phyloP scores from a whole-genome alignment of 208 protist species.

The Leptomonas seymouri region DNA sequence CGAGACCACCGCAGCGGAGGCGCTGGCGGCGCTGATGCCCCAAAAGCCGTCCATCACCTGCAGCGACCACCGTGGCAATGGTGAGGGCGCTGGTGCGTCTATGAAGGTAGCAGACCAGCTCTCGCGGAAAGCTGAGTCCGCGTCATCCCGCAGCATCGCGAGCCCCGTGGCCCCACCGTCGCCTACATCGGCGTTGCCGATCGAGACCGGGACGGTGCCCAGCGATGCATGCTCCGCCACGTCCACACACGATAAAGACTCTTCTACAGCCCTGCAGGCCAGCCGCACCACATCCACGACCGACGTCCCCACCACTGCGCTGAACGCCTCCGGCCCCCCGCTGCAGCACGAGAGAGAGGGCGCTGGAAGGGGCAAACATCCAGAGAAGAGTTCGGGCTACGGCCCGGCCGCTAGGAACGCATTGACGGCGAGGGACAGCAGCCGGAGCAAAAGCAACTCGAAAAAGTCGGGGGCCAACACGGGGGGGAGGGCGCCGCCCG shows the following conservation, averaged over 20 bases:
- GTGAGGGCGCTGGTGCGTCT: background rate
- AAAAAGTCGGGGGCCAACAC: background rate
- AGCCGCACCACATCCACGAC: too few relatives aligned
- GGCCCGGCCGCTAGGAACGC: too few relatives aligned
- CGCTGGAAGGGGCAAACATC: background rate
- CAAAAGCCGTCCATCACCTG: background rate
- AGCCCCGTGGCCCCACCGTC: conserved; percentile 7
- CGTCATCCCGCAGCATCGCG: conserved; percentile 8
- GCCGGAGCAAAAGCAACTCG: background rate
- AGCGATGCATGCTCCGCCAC: too few relatives aligned
- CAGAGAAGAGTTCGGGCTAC: too few relatives aligned
- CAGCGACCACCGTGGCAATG: background rate
- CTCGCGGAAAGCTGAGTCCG: background rate
- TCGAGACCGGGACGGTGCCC: background rate
- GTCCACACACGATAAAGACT: too few relatives aligned
- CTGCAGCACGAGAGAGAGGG: background rate
- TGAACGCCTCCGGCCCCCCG: background rate
- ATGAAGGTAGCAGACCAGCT: background rate
- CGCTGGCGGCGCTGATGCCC: background rate
- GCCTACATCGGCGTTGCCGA: background rate
- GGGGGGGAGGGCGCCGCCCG: too few relatives aligned
- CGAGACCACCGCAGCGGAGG: background rate
- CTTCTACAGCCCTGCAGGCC: too few relatives aligned
- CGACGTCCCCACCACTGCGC: background rate
- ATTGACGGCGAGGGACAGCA: background rate